Percentiles rank a stretch among this genome's conserved stretches.
phyloP scores from a whole-genome alignment of 139 green algal species.

The Chlamydomonas eustigma region DNA sequence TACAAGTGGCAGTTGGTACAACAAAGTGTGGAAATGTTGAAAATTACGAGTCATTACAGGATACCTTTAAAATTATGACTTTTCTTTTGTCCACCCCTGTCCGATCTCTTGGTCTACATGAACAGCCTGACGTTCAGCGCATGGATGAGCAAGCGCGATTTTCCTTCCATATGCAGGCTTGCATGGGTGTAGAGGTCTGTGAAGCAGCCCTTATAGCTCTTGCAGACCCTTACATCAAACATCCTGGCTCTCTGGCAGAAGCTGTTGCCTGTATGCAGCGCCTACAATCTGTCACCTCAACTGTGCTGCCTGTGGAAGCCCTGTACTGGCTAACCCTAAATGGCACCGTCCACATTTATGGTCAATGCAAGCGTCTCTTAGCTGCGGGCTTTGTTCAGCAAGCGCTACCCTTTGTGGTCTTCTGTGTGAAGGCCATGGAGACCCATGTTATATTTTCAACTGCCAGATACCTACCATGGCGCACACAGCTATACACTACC shows the following conservation, averaged over 20 bases:
- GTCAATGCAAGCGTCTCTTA: constrained; percentile 33
- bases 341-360: constrained; percentile 41
- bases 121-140: constrained; percentile 16
- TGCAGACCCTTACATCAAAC: constrained; percentile 30
- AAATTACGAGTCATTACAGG: no score
- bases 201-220: constrained; percentile 27
- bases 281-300: constrained; percentile 27
- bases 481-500: constrained; percentile 38
- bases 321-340: constrained; percentile 58
- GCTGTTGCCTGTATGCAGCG: constrained; percentile 26
- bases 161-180: constrained; percentile 37
- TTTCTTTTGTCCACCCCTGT: no score
- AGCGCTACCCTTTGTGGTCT: constrained; percentile 46
- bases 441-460: constrained; percentile 41
- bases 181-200: constrained; percentile 31
- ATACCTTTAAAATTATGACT: no score
- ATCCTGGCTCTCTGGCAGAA: constrained; percentile 33
- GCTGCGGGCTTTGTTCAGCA: constrained; percentile 36
- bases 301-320: constrained; percentile 34
- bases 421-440: constrained; percentile 46
- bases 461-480: constrained; percentile 47
- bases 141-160: constrained; percentile 23
- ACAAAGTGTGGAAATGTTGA: no score
- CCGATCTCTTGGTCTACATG: constrained; percentile 21
- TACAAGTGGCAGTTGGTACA: no score